Conservation (phyloP, 139 green algal genomes). For the Closterium sp. region DNA sequence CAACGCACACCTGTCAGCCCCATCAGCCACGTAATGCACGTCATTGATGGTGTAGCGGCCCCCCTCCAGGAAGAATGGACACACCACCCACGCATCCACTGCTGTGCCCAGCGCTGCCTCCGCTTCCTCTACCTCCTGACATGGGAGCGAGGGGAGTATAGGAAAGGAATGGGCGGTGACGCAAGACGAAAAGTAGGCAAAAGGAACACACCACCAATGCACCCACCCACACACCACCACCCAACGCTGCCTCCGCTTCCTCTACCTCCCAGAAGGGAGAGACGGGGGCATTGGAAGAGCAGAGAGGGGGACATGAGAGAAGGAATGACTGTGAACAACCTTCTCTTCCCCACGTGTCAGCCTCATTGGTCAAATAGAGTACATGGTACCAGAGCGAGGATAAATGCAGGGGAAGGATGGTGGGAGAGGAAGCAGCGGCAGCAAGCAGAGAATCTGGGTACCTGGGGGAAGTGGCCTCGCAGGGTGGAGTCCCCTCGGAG, state of each 20-base stretch:
- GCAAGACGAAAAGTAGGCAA: too few relatives aligned
- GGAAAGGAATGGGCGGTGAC: too few relatives aligned
- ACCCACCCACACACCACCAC: slow-evolving; percentile 48
- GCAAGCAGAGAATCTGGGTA: background rate
- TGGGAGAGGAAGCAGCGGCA: background rate
- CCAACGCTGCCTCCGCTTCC: slow-evolving; percentile 39
- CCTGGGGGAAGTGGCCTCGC: slow-evolving; percentile 55
- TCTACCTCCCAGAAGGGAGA: slow-evolving; percentile 18
- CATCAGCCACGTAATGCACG: slow-evolving; percentile 54
- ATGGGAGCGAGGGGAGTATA: background rate
- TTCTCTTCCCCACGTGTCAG: background rate
- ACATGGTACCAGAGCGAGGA: background rate
- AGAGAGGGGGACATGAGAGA: too few relatives aligned
- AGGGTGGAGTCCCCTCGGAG: slow-evolving; percentile 56
- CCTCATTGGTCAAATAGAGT: background rate
- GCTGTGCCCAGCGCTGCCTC: slow-evolving; percentile 25
- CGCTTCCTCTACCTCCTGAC: slow-evolving; percentile 48
- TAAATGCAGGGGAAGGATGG: background rate
- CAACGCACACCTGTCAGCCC: background rate
- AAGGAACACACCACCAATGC: too few relatives aligned
- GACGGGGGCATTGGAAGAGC: too few relatives aligned
- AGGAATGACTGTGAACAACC: background rate
- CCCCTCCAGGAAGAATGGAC: slow-evolving; percentile 54
- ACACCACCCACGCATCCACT: slow-evolving; percentile 47
- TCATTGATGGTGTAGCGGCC: slow-evolving; percentile 54